A percentile compares a stretch with the other conserved stretches of the same genome.
These are phyloP conservation scores for Cnidoscolus chayamansa DNA, from an alignment of 441 rosid species.

Conservation along the genomic window DNA sequence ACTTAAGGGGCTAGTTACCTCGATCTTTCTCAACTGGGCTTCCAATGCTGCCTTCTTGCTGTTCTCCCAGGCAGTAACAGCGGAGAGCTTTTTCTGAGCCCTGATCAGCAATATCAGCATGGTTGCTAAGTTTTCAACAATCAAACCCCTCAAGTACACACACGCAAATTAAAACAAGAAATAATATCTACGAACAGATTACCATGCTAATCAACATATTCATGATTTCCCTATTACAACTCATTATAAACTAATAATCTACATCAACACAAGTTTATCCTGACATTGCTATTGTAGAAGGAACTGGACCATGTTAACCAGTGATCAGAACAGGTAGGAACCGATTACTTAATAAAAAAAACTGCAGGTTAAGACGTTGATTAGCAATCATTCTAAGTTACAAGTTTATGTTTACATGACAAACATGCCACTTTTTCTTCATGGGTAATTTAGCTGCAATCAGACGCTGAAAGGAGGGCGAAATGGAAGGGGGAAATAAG, in stretches of 20 bases:
- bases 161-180: no score
- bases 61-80: conserved; percentile 67
- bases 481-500: not conserved
- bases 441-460: not conserved
- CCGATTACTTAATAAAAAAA: no score
- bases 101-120: conserved; percentile 37
- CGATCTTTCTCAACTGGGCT: conserved; percentile 54
- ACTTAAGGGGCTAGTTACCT: conserved; percentile 38
- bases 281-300: no score
- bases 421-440: not conserved
- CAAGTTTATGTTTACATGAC: not conserved
- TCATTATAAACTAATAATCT: not conserved
- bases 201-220: no score
- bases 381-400: not conserved
- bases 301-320: no score
- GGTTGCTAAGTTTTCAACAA: not conserved
- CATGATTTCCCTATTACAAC: no score
- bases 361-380: no score
- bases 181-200: no score
- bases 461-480: not conserved
- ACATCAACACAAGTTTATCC: no score
- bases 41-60: conserved; percentile 65
- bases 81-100: conserved; percentile 63
- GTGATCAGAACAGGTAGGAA: no score
- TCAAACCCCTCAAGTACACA: not conserved